Percentiles rank a stretch among this genome's conserved stretches.
These are phyloP conservation scores for Chamaecyparis obtusa DNA, from an alignment of 75 land plant species.

Conservation along the genomic window DNA sequence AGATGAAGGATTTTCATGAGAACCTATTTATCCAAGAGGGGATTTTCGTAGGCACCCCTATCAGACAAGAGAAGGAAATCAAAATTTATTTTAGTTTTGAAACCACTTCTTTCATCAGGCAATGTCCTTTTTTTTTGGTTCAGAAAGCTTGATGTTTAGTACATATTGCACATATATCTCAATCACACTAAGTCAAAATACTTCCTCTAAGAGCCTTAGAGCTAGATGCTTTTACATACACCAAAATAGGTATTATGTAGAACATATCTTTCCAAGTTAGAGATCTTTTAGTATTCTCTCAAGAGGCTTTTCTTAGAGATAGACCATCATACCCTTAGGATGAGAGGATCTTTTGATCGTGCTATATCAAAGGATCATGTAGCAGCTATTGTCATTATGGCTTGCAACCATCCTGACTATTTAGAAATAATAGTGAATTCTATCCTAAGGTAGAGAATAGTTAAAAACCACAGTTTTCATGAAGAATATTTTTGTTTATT, in stretches of 20 bases:
- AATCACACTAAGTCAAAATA: background rate
- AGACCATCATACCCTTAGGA: background rate
- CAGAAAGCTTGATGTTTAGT: background rate
- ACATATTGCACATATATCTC: background rate
- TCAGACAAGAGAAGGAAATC: too few relatives aligned
- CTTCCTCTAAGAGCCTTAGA: background rate
- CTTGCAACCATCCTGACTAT: conserved; percentile 98
- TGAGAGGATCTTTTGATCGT: background rate
- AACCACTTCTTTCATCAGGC: background rate
- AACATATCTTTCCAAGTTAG: background rate
- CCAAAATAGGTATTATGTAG: background rate
- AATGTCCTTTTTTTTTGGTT: background rate
- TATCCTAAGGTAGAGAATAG: conserved; percentile 64
- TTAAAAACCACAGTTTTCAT: background rate
- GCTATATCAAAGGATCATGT: conserved; percentile 34
- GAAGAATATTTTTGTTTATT: background rate
- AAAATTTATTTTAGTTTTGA: background rate
- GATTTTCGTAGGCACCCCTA: conserved; percentile 25
- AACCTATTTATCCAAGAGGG: conserved; percentile 44
- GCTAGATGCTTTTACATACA: background rate
- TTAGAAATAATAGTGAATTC: conserved; percentile 85
- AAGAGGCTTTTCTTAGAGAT: background rate
- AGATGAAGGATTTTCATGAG: conserved; percentile 63
- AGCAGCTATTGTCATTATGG: conserved; percentile 97
- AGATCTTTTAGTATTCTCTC: background rate